Base-by-base conservation (phyloP, 2,329 filamentous ascomycete genomes). In the Furcasterigmium sp. region DNA sequence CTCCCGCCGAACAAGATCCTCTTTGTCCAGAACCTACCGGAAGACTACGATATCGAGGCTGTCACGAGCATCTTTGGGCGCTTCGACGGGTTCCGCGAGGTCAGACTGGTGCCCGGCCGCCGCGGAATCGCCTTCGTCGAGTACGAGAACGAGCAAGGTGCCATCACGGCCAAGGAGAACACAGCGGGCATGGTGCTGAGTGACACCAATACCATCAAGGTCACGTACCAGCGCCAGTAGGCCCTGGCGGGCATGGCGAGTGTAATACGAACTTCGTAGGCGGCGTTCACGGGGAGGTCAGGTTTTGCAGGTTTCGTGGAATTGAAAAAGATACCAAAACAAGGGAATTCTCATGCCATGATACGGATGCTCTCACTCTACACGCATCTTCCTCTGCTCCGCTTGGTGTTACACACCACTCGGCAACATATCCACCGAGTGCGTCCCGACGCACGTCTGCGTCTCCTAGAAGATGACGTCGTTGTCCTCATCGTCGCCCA, bases 1-100 rank as follows among this genome's bases (percentile, higher is more conserved):
- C 79, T 97, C 4, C 91, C 91, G 4, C 91, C 93, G 28, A 97
- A 97, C 78, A 96, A 95, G 72, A 95, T 90, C 53, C 78, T 98
- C 28, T 95, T 97, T 69, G 73, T 97, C 48, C 89, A 94, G 69
- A 91, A 97, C 56, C 68, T 98, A 28, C 91, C 93, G 8, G 87
- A 91, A 50, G 86, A 89, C 51, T 89, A 87, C 65, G 86, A 87
- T 62, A 81, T 87, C 56, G 90, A 95, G 51, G 79, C 76, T 19
- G 78, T 98, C 43, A 85, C 82, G 0, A 75, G 76, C 25, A 82
- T 97, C 49, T 98, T 97, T 67, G 81, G 82, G 40, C 83, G 86
- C 39, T 98, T 94, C 69, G 87, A 95, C 50, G 91, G 91, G 20
- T 96, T 98, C 73, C 85, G 85, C 60, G 93, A 98, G 70, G 87